phyloP scores from a whole-genome alignment of 441 rosid species.

The Breynia disticha region DNA sequence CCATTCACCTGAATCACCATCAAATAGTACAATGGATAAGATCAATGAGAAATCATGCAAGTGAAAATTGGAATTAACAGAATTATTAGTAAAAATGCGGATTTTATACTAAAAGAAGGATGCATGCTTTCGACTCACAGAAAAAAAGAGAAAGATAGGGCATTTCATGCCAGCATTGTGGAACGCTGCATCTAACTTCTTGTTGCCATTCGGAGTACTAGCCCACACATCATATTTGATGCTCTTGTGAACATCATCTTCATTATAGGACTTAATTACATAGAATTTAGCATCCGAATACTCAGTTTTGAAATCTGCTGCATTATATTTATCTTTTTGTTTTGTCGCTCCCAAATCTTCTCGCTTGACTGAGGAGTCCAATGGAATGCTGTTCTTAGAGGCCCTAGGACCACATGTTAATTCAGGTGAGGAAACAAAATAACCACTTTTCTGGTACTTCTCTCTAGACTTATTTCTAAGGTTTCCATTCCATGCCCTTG shows the following conservation, averaged over 20 bases:
- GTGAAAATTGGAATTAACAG: neutral
- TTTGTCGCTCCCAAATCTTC: constrained; percentile 25
- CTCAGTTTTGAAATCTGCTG: constrained; percentile 56
- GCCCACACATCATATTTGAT: constrained; percentile 92
- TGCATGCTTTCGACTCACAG: constrained; percentile 38
- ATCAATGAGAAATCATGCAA: neutral
- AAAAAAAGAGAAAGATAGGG: constrained; percentile 81
- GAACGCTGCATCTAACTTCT: constrained; percentile 87
- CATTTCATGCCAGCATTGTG: constrained; percentile 54
- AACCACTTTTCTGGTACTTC: constrained; percentile 25
- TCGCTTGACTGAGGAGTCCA: constrained; percentile 25
- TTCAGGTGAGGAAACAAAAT: constrained; percentile 39
- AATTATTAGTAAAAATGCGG: neutral
- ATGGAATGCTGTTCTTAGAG: constrained; percentile 22
- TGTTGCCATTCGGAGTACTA: constrained; percentile 92
- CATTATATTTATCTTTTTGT: constrained; percentile 50
- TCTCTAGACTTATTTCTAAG: constrained; percentile 27
- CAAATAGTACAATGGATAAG: neutral
- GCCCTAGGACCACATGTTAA: constrained; percentile 69
- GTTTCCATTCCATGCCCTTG: constrained; percentile 38
- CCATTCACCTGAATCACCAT: constrained; percentile 52
- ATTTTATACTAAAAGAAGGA: neutral
- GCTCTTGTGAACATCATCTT: constrained; percentile 95
- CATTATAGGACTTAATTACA: constrained; percentile 88
- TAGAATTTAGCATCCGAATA: constrained; percentile 64